phyloP scores from a whole-genome alignment of 75 land plant genomes.

The Cunninghamia lanceolata region DNA sequence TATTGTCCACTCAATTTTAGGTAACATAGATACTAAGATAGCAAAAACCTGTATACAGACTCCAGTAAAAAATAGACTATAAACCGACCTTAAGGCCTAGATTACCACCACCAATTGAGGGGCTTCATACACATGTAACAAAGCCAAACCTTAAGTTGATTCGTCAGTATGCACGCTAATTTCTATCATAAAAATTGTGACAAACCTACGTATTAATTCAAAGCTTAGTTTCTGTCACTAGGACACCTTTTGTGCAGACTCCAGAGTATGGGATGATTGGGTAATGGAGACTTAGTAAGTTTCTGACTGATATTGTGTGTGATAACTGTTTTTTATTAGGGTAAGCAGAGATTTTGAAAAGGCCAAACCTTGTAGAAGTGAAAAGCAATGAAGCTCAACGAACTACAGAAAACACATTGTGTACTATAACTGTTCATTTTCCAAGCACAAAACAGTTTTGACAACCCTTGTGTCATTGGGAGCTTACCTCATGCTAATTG shows the following conservation, averaged over 20 bases:
- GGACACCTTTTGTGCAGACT: neutral
- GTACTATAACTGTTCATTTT: neutral
- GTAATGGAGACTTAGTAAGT: neutral
- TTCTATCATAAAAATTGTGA: neutral
- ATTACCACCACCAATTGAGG: neutral
- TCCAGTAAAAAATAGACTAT: neutral
- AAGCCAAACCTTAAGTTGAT: neutral
- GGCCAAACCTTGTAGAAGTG: no score
- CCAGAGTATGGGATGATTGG: neutral
- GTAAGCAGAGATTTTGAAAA: no score
- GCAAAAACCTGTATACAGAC: neutral
- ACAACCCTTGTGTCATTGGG: neutral
- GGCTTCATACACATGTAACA: neutral
- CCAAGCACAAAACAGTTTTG: neutral
- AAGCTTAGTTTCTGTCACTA: neutral
- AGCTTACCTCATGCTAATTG: conserved; percentile 50
- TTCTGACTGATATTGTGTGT: neutral
- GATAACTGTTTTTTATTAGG: neutral
- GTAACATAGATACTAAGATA: neutral
- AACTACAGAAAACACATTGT: neutral
- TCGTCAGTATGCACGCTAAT: neutral
- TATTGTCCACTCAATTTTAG: neutral
- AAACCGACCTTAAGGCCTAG: neutral
- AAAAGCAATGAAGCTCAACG: no score
- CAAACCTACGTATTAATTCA: neutral